Evolutionary conservation across 1,139 yeast genomes (phyloP).

Genomic region (Suhomyces choctaworum): DNA sequence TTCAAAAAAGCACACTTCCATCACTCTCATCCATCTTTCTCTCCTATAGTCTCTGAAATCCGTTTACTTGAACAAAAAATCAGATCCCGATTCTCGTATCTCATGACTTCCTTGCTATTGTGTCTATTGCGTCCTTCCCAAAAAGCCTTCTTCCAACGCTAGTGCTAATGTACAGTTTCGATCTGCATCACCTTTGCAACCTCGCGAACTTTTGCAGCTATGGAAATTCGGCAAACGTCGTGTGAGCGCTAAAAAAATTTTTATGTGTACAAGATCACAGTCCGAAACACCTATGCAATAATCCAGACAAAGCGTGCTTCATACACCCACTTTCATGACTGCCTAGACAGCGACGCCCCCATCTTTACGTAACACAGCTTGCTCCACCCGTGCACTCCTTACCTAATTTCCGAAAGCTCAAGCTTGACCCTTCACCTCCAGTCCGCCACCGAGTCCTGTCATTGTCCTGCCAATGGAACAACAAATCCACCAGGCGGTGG

Average conservation of each 20-base stretch:
- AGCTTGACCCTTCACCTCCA: neutral
- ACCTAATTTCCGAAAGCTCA: neutral
- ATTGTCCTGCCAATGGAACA: slow-evolving; percentile 57
- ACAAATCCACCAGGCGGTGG: slow-evolving; percentile 92
- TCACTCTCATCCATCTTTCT: too few relatives aligned
- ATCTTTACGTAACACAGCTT: too few relatives aligned
- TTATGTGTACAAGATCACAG: slow-evolving; percentile 8
- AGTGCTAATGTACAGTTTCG: too few relatives aligned
- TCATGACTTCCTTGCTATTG: too few relatives aligned
- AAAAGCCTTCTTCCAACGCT: too few relatives aligned
- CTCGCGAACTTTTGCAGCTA: slow-evolving; percentile 8
- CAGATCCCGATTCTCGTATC: too few relatives aligned
- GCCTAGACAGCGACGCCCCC: too few relatives aligned
- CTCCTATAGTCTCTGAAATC: too few relatives aligned
- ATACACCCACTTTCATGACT: neutral
- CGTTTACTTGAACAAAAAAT: too few relatives aligned
- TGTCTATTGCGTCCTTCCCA: too few relatives aligned
- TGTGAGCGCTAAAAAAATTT: slow-evolving; percentile 14
- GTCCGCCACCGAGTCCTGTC: neutral
- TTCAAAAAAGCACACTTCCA: too few relatives aligned
- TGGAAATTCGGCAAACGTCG: slow-evolving; percentile 9
- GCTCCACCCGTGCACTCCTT: too few relatives aligned
- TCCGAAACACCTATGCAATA: neutral
- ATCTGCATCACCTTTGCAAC: neutral
- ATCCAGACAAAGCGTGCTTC: neutral